phyloP scores from a whole-genome alignment of 352 stramenopile species.

The Globisporangium splendens region DNA sequence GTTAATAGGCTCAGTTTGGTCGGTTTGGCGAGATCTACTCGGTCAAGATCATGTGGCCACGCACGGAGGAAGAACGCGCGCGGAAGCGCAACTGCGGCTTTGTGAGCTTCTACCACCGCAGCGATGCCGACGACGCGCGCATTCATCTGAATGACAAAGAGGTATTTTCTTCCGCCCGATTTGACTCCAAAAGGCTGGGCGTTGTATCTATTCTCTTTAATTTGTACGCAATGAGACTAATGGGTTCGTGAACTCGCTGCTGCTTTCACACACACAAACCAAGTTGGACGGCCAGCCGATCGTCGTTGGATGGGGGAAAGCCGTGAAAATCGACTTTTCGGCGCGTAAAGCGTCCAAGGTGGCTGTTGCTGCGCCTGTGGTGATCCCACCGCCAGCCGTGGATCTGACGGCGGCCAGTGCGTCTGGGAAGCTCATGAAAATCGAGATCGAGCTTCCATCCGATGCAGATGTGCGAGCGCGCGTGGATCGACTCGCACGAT shows the following conservation, averaged over 20 bases:
- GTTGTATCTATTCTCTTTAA: conserved; percentile 1
- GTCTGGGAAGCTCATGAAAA: conserved; percentile 11
- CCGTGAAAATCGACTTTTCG: conserved; percentile 64
- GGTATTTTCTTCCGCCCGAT: conserved; percentile 24
- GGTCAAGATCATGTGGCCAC: conserved; percentile 99
- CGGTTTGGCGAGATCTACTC: conserved; percentile 91
- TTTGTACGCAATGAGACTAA: neutral
- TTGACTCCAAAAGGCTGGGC: neutral
- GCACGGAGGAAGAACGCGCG: conserved; percentile 90
- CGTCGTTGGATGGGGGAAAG: conserved; percentile 79
- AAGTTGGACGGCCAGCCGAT: conserved; percentile 75
- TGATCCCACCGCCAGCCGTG: neutral
- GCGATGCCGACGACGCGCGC: conserved; percentile 82
- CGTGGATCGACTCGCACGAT: conserved; percentile 56
- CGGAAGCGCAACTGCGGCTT: conserved; percentile 93
- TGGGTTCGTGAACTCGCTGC: conserved; percentile 12
- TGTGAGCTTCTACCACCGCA: conserved; percentile 91
- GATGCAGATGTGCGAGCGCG: conserved; percentile 22
- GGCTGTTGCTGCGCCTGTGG: conserved; percentile 9
- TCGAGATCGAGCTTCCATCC: conserved; percentile 37
- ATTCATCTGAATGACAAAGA: conserved; percentile 65
- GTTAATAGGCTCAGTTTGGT: conserved; percentile 68
- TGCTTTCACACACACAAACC: conserved; percentile 3
- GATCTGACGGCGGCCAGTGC: neutral
- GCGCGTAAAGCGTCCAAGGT: conserved; percentile 8